These are phyloP conservation scores for Seiridium unicorne DNA, from an alignment of 2,329 filamentous ascomycete species.

Conservation along the genomic window DNA sequence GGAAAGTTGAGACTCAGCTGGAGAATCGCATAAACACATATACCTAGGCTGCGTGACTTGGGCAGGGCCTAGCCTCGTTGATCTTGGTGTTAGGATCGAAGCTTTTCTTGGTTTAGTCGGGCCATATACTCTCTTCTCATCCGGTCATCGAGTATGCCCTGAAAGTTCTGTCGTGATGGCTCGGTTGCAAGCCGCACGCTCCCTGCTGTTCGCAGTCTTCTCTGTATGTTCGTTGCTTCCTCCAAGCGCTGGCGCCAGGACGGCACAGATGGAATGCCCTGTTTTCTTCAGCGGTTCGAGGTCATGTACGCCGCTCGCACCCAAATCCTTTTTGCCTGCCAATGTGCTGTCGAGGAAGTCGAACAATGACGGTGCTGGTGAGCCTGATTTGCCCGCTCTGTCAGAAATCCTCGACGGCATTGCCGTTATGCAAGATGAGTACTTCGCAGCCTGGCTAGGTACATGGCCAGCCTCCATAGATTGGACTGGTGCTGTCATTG, in stretches of 20 bases:
- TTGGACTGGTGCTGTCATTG: constrained; percentile 87
- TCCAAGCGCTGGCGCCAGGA: neutral
- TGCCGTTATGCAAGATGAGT: constrained; percentile 71
- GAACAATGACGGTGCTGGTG: neutral
- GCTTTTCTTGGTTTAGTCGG: too few relatives aligned
- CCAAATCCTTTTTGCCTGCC: neutral
- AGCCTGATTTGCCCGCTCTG: constrained; percentile 30
- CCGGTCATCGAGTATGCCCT: too few relatives aligned
- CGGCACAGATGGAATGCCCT: neutral
- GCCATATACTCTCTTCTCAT: too few relatives aligned
- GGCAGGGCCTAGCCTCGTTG: too few relatives aligned
- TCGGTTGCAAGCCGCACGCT: neutral
- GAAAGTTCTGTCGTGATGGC: neutral
- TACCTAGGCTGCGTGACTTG: too few relatives aligned
- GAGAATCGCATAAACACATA: too few relatives aligned
- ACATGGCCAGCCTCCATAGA: constrained; percentile 87
- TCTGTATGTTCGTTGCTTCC: neutral
- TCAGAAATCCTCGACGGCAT: constrained; percentile 62
- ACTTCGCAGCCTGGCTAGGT: constrained; percentile 74
- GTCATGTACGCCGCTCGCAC: neutral
- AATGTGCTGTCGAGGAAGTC: neutral
- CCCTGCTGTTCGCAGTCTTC: neutral
- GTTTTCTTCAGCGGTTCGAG: neutral
- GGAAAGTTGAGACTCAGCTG: too few relatives aligned
- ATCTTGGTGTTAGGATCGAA: too few relatives aligned